These are phyloP conservation scores for Ustilago tritici DNA, from an alignment of 1,284 basidiomycete species.

Conservation along the genomic window DNA sequence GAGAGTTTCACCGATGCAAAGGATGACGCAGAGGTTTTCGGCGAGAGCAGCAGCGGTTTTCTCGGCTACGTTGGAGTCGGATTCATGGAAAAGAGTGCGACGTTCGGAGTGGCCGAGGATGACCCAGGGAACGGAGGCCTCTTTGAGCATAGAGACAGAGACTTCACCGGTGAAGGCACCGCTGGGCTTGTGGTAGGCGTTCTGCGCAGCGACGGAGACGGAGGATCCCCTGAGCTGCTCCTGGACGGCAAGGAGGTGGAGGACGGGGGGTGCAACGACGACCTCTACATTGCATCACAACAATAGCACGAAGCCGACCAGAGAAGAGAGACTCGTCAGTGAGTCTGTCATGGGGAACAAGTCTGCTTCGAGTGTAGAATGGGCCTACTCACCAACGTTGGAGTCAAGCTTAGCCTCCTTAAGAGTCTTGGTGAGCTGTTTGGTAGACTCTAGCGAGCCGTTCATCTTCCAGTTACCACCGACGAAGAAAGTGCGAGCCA, in stretches of 20 bases:
- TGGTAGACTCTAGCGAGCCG: conserved; percentile 66
- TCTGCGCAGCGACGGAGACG: conserved; percentile 83
- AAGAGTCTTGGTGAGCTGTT: conserved; percentile 63
- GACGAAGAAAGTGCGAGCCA: conserved; percentile 65
- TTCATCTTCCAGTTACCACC: conserved; percentile 70
- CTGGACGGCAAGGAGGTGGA: conserved; percentile 65
- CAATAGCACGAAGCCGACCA: background rate
- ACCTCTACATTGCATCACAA: conserved; percentile 51
- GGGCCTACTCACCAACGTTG: conserved; percentile 53
- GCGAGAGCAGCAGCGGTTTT: conserved; percentile 84
- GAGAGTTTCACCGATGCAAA: conserved; percentile 95
- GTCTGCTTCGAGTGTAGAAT: background rate
- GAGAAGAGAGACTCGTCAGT: background rate
- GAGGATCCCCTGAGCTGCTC: conserved; percentile 52
- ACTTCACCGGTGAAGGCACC: conserved; percentile 86
- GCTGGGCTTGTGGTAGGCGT: conserved; percentile 84
- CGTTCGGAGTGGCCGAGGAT: conserved; percentile 99
- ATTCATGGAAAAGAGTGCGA: conserved; percentile 89
- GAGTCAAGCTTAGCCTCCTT: conserved; percentile 62
- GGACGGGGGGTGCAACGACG: conserved; percentile 66
- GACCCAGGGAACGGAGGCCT: conserved; percentile 89
- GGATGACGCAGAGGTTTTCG: conserved; percentile 84
- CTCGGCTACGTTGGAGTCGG: conserved; percentile 82
- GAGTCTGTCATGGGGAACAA: background rate
- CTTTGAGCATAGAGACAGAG: conserved; percentile 77